Percentiles rank a stretch among this genome's conserved stretches.
Evolutionary conservation across 768 basidiomycete species (phyloP).

Genomic region (Rhizopogon sp.): DNA sequence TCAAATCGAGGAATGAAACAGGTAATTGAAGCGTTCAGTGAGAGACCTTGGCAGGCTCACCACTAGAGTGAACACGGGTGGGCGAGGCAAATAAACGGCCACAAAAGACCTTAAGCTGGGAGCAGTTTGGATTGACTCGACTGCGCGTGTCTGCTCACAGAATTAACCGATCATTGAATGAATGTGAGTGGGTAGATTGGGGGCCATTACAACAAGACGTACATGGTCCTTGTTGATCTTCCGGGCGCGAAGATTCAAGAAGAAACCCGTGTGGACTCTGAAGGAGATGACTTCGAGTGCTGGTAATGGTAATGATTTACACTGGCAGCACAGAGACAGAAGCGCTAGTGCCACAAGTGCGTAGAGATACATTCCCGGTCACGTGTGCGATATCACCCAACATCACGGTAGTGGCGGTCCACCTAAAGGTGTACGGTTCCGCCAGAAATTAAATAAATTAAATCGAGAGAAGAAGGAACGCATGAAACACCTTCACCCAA

Average conservation of each 20-base stretch:
- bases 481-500: no score
- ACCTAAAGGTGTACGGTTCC: no score
- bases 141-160: background rate
- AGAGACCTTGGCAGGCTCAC: background rate
- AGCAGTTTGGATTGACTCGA: background rate
- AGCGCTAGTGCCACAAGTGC: background rate
- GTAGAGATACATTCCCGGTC: background rate
- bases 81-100: background rate
- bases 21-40: background rate
- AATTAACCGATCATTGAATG: background rate
- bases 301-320: background rate
- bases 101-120: background rate
- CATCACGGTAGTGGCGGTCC: no score
- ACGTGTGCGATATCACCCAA: background rate
- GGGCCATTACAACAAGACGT: background rate
- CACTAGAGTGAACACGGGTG: background rate
- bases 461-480: no score
- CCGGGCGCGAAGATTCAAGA: background rate
- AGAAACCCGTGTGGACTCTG: background rate
- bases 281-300: background rate
- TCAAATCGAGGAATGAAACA: background rate
- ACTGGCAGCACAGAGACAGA: background rate
- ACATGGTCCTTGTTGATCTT: background rate
- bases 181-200: background rate
- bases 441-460: no score